Base-by-base conservation (phyloP, 1,284 basidiomycete genomes). In the Cerioporus squamosus region DNA sequence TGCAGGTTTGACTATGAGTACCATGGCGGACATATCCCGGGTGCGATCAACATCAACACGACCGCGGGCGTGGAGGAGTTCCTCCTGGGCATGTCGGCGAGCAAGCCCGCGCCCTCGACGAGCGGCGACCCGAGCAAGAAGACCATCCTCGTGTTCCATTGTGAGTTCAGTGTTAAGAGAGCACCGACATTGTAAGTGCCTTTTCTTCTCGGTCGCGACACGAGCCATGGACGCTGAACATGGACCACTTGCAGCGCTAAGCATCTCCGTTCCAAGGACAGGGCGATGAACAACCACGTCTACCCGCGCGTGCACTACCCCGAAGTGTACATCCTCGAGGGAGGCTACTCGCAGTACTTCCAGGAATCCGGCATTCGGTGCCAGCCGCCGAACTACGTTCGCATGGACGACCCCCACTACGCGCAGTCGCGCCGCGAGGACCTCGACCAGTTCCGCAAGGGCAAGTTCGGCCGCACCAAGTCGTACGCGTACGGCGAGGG, bases 1-100 rank as follows among this genome's bases (percentile, higher is more conserved):
- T 99, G 97, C 74, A 92, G 97, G 26, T 99, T 99, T 74, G 94
- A 95, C 64, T 99, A 98, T 72, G 97, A 99, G 77, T 98, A 91
- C 73, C 82, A 85, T 49, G 97, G 97, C 12, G 97, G 97, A 0
- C 97, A 99, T 76, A 88, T 99, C 61, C 85, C 85, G 4, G 93
- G 95, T 17, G 96, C 97, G 2, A 81, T 96, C 74, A 98, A 98
- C 73, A 86, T 99, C 68, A 93, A 93, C 71, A 93, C 88, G n/a
- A 87, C 90, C 12, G 76, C 84, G 38, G 86, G 85, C 49, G 85
- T 98, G 26, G 94, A 97, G 69, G 87, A 91, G 40, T 82, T 94
- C 55, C 78, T 98, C 42, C 84, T 98, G 24, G 81, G 85, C 14
- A 74, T 70, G 18, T 77, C 73, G 52, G 70, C 86, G 48, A 70